Evolutionary conservation across 164 flowering plant species (phyloP), one percentile per base, ranked within the genome.

Genomic region (Cinnamomum chago): DNA sequence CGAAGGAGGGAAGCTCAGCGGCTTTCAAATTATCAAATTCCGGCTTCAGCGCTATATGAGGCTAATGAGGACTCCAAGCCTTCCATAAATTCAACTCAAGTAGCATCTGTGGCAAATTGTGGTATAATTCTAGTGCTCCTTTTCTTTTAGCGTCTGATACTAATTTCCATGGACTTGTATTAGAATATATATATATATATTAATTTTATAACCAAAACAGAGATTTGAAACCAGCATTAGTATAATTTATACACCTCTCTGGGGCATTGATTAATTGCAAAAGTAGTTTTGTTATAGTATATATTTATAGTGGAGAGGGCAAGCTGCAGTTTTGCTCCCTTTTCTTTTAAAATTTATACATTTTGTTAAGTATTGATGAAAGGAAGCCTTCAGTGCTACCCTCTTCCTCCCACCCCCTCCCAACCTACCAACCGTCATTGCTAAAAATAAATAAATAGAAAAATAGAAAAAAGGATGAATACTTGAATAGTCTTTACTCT

Each of bases 41-140:
- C 99, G 67, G 93, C 97, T 30, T 86, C 97, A 23, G 97, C 98
- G 79, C 82, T 93, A 68, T 95, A 92, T 82, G 97, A 90, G 33
- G 68, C 81, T 12, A 28, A 78, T 76, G 93, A 86, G 65, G 85
- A 85, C 47, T 66, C 80, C 3, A 69, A 77, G 64, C 79, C 80
- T 75, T 73, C 82, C 27, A 5, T 62, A 2, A 52, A 73, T 78
- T 75, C 84, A 70, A 50, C 50, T 67, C 81, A 77, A 62, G 55
- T 73, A 50, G 23, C 81, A 70, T 81, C 85, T 52, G 52, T 70
- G 1, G 86, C 83, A 68, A 80, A 78, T 5, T 14, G 24, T 64
- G 28, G 67, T 64, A 64, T 25, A 25, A 7, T n/a, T 24, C 23
- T 12, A n/a, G 67, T 13, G 28, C 28, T 25, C 51, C 79, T 74